Evolutionary conservation across 1,284 basidiomycete species (phyloP).

Genomic region (Vanrija sp.): DNA sequence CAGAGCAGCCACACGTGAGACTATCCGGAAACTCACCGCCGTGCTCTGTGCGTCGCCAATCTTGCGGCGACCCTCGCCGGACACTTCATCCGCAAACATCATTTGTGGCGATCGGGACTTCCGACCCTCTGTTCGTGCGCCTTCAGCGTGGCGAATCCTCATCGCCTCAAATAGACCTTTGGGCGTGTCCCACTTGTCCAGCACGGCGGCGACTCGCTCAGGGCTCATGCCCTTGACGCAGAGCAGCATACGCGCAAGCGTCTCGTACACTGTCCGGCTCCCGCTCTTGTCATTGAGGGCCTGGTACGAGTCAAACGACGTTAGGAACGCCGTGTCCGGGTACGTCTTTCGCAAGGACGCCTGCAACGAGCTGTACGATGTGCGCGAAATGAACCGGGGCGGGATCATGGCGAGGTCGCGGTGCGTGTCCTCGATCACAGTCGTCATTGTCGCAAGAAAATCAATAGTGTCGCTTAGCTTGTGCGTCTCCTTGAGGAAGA

Average conservation of each 20-base stretch:
- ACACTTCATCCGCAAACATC: constrained; percentile 45
- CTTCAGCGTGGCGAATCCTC: constrained; percentile 11
- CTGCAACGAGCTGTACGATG: constrained; percentile 37
- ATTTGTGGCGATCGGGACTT: constrained; percentile 15
- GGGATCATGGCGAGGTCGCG: constrained; percentile 50
- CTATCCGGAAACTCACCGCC: constrained; percentile 38
- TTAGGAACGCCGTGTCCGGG: constrained; percentile 45
- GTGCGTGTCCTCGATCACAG: too few relatives aligned
- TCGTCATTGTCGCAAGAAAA: too few relatives aligned
- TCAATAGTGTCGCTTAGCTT: too few relatives aligned
- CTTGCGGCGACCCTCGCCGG: constrained; percentile 46
- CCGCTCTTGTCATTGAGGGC: constrained; percentile 54
- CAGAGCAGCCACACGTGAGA: background rate
- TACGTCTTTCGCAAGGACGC: constrained; percentile 40
- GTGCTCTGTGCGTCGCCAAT: constrained; percentile 50
- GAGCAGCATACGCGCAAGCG: constrained; percentile 55
- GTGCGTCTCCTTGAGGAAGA: constrained; percentile 55
- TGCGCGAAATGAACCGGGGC: constrained; percentile 39
- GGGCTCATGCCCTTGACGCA: constrained; percentile 54
- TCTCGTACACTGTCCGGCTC: constrained; percentile 50
- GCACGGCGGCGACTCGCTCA: constrained; percentile 53
- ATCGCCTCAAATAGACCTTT: constrained; percentile 49
- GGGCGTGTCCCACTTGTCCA: constrained; percentile 53
- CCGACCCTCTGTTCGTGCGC: constrained; percentile 15
- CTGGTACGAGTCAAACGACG: constrained; percentile 52